Conservation (phyloP, 1,284 basidiomycete genomes). For the Trichosporon sp. region DNA sequence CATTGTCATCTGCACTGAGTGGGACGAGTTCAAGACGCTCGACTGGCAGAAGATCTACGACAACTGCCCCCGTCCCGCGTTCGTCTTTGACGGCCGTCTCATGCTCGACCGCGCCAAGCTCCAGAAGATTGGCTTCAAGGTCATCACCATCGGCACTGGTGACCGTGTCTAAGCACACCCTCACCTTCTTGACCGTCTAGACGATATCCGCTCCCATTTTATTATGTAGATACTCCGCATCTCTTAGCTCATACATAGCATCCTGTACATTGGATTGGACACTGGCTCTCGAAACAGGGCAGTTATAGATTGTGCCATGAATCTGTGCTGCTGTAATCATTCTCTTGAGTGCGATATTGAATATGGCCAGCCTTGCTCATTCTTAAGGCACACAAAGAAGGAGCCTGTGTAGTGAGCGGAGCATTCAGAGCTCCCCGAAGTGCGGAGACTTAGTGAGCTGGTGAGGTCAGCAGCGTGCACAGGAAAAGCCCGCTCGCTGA, state of each 20-base stretch:
- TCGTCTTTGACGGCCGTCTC: constrained; percentile 69
- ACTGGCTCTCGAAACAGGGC: background rate
- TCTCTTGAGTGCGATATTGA: too few species aligned
- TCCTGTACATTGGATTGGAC: constrained; percentile 8
- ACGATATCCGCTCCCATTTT: background rate
- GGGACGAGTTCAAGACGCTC: constrained; percentile 90
- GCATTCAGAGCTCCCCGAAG: background rate
- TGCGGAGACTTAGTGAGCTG: background rate
- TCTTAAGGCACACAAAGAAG: background rate
- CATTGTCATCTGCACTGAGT: constrained; percentile 82
- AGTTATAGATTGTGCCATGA: constrained; percentile 4
- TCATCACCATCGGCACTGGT: constrained; percentile 51
- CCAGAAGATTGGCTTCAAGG: constrained; percentile 86
- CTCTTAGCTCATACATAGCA: constrained; percentile 13
- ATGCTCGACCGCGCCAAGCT: constrained; percentile 75
- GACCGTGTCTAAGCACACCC: constrained; percentile 35
- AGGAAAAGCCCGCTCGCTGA: background rate
- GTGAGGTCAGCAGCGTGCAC: background rate
- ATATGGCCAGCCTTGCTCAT: too few species aligned
- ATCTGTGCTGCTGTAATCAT: constrained; percentile 4
- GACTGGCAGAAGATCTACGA: constrained; percentile 80
- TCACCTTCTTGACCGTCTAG: background rate
- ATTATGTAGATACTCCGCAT: constrained; percentile 6
- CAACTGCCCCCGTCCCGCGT: constrained; percentile 91
- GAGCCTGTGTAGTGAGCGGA: background rate